Conservation (phyloP, 2,329 filamentous ascomycete genomes). For the Pyrenochaeta sp. region DNA sequence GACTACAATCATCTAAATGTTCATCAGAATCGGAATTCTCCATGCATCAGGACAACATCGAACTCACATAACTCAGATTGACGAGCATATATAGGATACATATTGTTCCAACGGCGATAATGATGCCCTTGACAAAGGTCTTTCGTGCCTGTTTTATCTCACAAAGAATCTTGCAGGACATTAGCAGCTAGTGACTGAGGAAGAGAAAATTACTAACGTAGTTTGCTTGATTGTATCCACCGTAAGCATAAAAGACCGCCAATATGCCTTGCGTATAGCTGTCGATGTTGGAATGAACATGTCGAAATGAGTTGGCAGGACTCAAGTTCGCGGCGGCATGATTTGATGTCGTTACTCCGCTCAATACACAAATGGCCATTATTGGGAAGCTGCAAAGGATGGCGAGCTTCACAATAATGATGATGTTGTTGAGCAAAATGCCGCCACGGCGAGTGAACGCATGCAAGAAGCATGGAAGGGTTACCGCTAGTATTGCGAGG, state of each 20-base stretch:
- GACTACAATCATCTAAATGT: conserved; percentile 33
- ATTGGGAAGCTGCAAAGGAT: conserved; percentile 51
- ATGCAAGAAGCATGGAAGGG: conserved; percentile 58
- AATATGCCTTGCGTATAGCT: conserved; percentile 42
- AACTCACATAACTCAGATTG: conserved; percentile 7
- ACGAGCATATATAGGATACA: conserved; percentile 49
- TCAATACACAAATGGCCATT: conserved; percentile 47
- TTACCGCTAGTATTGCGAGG: conserved; percentile 57
- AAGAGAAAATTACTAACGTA: conserved; percentile 1
- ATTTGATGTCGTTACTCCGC: conserved; percentile 11
- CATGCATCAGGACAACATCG: not conserved
- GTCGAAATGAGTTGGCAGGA: conserved; percentile 27
- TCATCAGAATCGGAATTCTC: not conserved
- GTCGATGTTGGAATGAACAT: conserved; percentile 18
- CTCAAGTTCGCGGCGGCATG: conserved; percentile 36
- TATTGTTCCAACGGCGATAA: conserved; percentile 20
- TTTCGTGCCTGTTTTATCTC: conserved; percentile 22
- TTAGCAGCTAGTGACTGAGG: not conserved
- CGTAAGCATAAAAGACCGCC: conserved; percentile 52
- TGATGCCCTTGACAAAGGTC: conserved; percentile 17
- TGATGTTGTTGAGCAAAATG: conserved; percentile 60
- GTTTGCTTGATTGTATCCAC: conserved; percentile 53
- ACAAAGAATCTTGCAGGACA: conserved; percentile 20
- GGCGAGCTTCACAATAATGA: conserved; percentile 59
- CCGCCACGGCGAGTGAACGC: conserved; percentile 58